Evolutionary conservation across 352 stramenopile species (phyloP).

Genomic region (Phytophthora hybrid): DNA sequence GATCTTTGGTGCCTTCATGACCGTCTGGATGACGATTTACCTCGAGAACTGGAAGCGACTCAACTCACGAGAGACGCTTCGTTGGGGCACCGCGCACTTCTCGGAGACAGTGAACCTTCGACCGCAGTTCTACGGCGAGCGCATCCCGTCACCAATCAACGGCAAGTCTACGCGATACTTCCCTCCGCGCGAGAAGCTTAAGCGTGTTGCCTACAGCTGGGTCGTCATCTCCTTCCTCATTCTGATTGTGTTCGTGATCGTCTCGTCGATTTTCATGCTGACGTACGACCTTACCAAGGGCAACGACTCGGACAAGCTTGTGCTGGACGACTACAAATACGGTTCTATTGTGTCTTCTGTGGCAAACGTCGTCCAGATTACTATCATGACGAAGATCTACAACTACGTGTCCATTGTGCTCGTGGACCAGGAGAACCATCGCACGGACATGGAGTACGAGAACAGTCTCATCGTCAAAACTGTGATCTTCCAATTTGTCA

Average conservation of each 20-base stretch:
- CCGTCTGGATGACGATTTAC: constrained; percentile 91
- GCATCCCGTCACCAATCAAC: constrained; percentile 81
- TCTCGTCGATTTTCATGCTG: constrained; percentile 82
- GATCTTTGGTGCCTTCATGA: constrained; percentile 88
- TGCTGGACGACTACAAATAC: constrained; percentile 70
- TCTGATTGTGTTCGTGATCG: constrained; percentile 76
- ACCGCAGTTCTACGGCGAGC: constrained; percentile 80
- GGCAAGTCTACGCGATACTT: constrained; percentile 76
- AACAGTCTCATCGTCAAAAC: constrained; percentile 95
- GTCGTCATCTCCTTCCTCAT: constrained; percentile 83
- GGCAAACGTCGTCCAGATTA: constrained; percentile 84
- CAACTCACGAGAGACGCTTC: constrained; percentile 78
- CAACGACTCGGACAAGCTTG: constrained; percentile 60
- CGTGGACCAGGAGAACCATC: constrained; percentile 95
- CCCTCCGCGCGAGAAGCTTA: constrained; percentile 68
- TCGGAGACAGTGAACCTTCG: constrained; percentile 72
- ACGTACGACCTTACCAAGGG: constrained; percentile 79
- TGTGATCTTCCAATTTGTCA: constrained; percentile 96
- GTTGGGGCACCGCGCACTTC: constrained; percentile 87
- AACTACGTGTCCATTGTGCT: constrained; percentile 87
- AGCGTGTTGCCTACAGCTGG: constrained; percentile 81
- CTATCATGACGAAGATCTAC: constrained; percentile 94
- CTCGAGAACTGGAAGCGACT: constrained; percentile 92
- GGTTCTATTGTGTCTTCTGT: constrained; percentile 77
- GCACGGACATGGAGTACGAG: constrained; percentile 89